These are phyloP conservation scores for Gonium pectorale DNA, from an alignment of 139 green algal genomes.

Conservation along the genomic window DNA sequence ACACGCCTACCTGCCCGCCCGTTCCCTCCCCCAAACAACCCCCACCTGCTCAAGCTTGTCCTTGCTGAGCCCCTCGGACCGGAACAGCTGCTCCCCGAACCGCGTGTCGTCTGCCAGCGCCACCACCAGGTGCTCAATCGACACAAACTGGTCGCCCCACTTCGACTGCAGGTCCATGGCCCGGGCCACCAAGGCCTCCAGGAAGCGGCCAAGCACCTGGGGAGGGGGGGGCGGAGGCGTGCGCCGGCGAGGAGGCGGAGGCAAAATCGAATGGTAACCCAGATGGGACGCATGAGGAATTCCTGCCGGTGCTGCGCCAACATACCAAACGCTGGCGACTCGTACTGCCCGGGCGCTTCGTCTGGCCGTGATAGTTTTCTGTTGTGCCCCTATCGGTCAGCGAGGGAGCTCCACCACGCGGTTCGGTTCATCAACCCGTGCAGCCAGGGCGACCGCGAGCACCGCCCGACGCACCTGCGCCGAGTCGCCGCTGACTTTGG, in stretches of 20 bases:
- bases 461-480: too few species aligned
- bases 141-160: constrained; percentile 89
- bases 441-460: too few species aligned
- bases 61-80: constrained; percentile 71
- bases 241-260: neutral
- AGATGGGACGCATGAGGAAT: too few species aligned
- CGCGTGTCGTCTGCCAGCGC: constrained; percentile 84
- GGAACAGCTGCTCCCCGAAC: constrained; percentile 81
- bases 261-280: neutral
- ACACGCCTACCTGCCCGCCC: neutral
- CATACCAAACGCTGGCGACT: too few species aligned
- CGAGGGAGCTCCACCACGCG: too few species aligned
- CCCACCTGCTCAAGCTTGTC: constrained; percentile 78
- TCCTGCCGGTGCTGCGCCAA: too few species aligned
- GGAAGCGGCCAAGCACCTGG: constrained; percentile 92
- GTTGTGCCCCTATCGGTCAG: too few species aligned
- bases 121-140: constrained; percentile 96
- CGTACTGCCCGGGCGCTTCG: too few species aligned
- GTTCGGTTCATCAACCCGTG: too few species aligned
- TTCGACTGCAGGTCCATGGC: constrained; percentile 82
- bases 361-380: too few species aligned
- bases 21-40: neutral
- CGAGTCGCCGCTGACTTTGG: constrained; percentile 78
- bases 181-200: constrained; percentile 89
- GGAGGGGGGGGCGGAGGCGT: too few species aligned